Percentiles rank a stretch among this genome's conserved stretches.
Conservation (phyloP, 2,329 filamentous ascomycete genomes). For the Arthrinium puccinioides region DNA sequence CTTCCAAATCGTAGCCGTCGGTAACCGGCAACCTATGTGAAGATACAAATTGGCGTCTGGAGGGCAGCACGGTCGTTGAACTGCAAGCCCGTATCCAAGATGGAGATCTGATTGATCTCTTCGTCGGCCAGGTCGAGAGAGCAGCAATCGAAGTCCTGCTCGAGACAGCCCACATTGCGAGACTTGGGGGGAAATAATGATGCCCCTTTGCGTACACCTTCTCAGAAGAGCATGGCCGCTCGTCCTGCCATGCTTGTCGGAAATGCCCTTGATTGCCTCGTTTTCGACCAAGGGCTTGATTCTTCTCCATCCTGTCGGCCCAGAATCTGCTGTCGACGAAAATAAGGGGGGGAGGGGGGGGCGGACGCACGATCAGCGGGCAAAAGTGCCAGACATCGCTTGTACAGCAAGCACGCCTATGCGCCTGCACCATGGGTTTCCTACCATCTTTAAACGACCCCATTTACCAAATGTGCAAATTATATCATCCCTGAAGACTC, state of each 20-base stretch:
- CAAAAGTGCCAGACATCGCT: no score
- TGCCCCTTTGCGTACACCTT: constrained; percentile 56
- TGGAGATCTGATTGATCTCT: constrained; percentile 48
- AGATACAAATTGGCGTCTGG: constrained; percentile 19
- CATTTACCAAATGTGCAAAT: no score
- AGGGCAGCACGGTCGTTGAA: constrained; percentile 45
- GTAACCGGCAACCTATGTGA: constrained; percentile 15
- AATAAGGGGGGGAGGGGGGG: no score
- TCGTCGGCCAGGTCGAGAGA: constrained; percentile 42
- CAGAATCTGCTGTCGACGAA: no score
- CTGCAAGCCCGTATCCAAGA: constrained; percentile 40
- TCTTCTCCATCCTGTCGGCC: no score
- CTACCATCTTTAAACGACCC: no score
- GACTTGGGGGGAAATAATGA: constrained; percentile 58
- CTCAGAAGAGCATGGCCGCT: constrained; percentile 58
- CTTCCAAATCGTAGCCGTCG: not conserved
- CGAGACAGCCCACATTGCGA: constrained; percentile 42
- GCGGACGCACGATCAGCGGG: no score
- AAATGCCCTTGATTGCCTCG: constrained; percentile 41
- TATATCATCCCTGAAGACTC: no score
- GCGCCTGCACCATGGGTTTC: no score
- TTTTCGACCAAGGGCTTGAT: constrained; percentile 24
- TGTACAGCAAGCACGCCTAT: no score
- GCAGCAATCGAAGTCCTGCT: constrained; percentile 47
- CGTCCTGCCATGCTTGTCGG: constrained; percentile 48